Evolutionary conservation across 2,329 filamentous ascomycete species (phyloP).

Genomic region (Fusarium gaditjirri): DNA sequence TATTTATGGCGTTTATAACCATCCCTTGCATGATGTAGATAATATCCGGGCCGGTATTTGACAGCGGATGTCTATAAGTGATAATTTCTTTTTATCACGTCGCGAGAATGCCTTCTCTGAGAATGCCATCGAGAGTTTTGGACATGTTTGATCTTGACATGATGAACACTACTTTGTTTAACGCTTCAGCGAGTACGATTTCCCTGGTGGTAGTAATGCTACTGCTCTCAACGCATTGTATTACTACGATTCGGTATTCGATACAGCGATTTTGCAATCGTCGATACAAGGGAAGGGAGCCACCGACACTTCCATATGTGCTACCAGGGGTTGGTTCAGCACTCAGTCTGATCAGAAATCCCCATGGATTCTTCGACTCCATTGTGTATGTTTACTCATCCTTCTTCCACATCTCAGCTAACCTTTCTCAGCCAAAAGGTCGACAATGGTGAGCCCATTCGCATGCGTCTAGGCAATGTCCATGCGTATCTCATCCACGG

Average conservation of each 20-base stretch:
- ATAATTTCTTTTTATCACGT: neutral
- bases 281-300: slow-evolving; percentile 31
- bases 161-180: neutral
- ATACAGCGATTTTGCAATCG: slow-evolving; percentile 24
- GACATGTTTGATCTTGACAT: slow-evolving; percentile 12
- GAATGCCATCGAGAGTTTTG: slow-evolving; percentile 4
- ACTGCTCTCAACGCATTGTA: slow-evolving; percentile 24
- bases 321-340: slow-evolving; percentile 32
- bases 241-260: slow-evolving; percentile 29
- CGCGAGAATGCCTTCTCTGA: slow-evolving; percentile 6
- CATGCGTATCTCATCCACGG: slow-evolving; percentile 38
- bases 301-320: slow-evolving; percentile 29
- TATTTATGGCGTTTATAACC: neutral
- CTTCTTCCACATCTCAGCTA: neutral
- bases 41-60: neutral
- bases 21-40: slow-evolving; percentile 14
- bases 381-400: slow-evolving; percentile 4
- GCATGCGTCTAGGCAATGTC: slow-evolving; percentile 33
- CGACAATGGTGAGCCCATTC: slow-evolving; percentile 28
- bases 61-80: neutral
- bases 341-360: slow-evolving; percentile 30
- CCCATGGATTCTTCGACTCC: slow-evolving; percentile 34
- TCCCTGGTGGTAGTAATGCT: slow-evolving; percentile 11
- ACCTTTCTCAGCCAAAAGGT: slow-evolving; percentile 11
- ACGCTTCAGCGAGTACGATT: neutral